Evolutionary conservation across 257 asterid species (phyloP).

Genomic region (Haberlea rhodopensis): DNA sequence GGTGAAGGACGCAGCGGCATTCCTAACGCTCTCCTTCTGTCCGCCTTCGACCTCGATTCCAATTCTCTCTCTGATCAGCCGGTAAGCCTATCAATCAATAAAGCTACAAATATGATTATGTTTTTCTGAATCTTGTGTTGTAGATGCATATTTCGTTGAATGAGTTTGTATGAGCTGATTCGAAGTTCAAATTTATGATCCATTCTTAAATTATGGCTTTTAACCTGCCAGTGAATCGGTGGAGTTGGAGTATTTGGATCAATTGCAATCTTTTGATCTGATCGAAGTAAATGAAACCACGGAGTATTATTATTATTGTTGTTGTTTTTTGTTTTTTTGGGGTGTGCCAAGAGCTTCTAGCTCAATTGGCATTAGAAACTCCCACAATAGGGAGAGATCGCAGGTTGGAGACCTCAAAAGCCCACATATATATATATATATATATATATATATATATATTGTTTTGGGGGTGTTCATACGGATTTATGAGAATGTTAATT

Average conservation of each 20-base stretch:
- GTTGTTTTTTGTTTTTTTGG: too few relatives aligned
- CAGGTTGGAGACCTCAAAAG: too few relatives aligned
- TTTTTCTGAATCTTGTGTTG: background rate
- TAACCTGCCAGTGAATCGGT: too few relatives aligned
- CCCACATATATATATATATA: too few relatives aligned
- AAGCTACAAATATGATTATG: background rate
- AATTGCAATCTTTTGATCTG: constrained; percentile 9
- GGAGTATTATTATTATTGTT: too few relatives aligned
- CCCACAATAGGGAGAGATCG: too few relatives aligned
- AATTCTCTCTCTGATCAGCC: constrained; percentile 70
- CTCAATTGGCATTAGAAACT: too few relatives aligned
- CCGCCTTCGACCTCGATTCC: constrained; percentile 50
- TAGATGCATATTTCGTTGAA: constrained; percentile 6
- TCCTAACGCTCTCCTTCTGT: constrained; percentile 68
- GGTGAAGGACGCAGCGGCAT: constrained; percentile 94
- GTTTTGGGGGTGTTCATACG: background rate
- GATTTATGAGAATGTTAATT: constrained; percentile 7
- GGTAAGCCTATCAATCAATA: constrained; percentile 37
- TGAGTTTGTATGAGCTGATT: background rate
- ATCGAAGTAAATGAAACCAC: constrained; percentile 4
- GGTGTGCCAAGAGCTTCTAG: too few relatives aligned
- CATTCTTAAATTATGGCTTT: constrained; percentile 17
- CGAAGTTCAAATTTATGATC: background rate
- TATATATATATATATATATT: too few relatives aligned
- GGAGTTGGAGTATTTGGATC: too few relatives aligned